Base-by-base conservation (phyloP, 108 stramenopile genomes). In the Nitzschia sp. region DNA sequence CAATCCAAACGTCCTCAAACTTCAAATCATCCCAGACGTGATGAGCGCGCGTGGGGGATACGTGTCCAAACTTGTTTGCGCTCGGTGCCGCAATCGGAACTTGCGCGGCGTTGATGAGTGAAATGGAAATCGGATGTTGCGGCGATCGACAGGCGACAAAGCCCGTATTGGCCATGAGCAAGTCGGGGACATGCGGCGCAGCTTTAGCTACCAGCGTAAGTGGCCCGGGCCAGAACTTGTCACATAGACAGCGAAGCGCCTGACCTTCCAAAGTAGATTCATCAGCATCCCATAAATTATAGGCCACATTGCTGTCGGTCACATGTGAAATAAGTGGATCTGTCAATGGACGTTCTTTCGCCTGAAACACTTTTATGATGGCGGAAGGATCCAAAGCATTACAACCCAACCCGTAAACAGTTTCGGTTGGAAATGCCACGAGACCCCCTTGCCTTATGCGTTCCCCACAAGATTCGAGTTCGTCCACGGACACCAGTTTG, bases 301-400 rank as follows among this genome's bases (percentile, higher is more conserved):
- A 67, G 0, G 97, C 97, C 3, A 75, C 80, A 26, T 68, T 70
- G n/a, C 42, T 36, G 19, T 78, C 55, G 0, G 76, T 68, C 1
- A 99, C 95, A 71, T 99, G 98, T n/a, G 96, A 90, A 71, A 99
- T 99, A 27, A 99, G 72, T 17, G 98, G 98, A 75, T 99, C 98
- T 24, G 92, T 90, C 33, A 97, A 73, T 2, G 98, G 98, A 33
- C 98, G 79, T 71, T 92, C 91, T 76, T 99, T 93, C 54, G 93
- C 95, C 54, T 85, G 71, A 80, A 99, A 99, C 33, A 99, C 94
- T 57, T 79, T 77, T 27, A 75, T 71, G 25, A 98, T 88, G 29
- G 97, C 97, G 1, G 59, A 32, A 47, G 81, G 87, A 64, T 96
- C 83, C 51, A 98, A 74, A 2, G 99, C 99, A 61, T 98, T 93